Conservation (phyloP, 352 stramenopile species). For the Phytopythium helicoides region DNA sequence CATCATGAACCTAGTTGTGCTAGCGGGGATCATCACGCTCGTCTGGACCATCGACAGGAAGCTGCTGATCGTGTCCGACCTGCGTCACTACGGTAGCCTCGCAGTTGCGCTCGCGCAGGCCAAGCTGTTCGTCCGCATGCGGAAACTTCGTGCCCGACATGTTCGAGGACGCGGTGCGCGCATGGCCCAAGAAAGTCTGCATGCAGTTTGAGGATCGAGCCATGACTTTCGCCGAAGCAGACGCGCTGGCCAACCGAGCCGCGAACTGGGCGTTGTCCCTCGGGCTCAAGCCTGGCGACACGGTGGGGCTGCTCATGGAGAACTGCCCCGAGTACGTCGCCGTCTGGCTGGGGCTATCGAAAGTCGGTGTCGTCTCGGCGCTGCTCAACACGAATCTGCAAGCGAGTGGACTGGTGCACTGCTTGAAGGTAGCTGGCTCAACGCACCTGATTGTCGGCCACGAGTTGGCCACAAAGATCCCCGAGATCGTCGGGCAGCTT, state of each 20-base stretch:
- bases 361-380: conserved; percentile 80
- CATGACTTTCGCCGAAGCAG: conserved; percentile 59
- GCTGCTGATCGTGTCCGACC: conserved; percentile 51
- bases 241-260: conserved; percentile 67
- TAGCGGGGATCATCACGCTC: too few species aligned
- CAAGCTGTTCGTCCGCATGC: conserved; percentile 29
- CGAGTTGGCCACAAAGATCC: conserved; percentile 53
- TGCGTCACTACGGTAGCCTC: conserved; percentile 38
- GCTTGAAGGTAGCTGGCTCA: conserved; percentile 57
- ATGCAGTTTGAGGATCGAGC: conserved; percentile 51
- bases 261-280: conserved; percentile 63
- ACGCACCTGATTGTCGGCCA: conserved; percentile 64
- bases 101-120: conserved; percentile 36
- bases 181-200: conserved; percentile 56
- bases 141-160: conserved; percentile 49
- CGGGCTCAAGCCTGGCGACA: conserved; percentile 56
- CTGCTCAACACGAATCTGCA: conserved; percentile 83
- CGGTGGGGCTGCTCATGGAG: conserved; percentile 80
- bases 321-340: conserved; percentile 84
- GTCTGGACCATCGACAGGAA: too few species aligned
- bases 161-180: conserved; percentile 53
- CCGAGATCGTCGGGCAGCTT: conserved; percentile 28
- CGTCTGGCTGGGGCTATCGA: conserved; percentile 80
- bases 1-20: too few species aligned
- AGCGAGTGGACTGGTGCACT: conserved; percentile 69